Base-by-base conservation (phyloP, 768 basidiomycete genomes). In the Suillus bovinus region DNA sequence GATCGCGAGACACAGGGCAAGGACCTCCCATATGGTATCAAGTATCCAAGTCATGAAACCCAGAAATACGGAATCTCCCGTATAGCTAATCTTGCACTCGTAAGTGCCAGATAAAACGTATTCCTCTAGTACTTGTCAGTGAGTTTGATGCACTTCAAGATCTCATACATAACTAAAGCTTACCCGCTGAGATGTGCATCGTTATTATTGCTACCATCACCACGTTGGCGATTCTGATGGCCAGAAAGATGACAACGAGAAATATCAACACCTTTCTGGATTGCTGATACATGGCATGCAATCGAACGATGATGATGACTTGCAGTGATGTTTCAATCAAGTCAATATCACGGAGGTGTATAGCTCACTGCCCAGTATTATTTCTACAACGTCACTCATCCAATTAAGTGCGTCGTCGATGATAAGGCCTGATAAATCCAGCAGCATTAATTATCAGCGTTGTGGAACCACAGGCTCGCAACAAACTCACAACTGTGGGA, bases 141-240 rank as follows among this genome's bases (percentile, higher is more conserved):
- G n/a, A 44, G 20, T 10, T n/a, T 22, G n/a, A 44, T 44, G 10
- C 2, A n/a, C 20, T 5, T 10, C 2, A n/a, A 5, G 1, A 1
- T 22, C 22, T n/a, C 10, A 44, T 42, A 20, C 41, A n/a, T n/a
- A n/a, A n/a, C 5, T n/a, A 11, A 44, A 11, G 42, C 42, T 44
- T 13, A 44, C 42, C 42, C 10, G 0, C 10, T 11, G 42, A 22
- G 5, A 5, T 11, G 1, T 11, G 42, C 4, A 2, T n/a, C 4
- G 4, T 5, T 0, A 5, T 5, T 11, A 44, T 5, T 13, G n/a
- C n/a, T 4, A 0, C 0, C 11, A 22, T 44, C 10, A 22, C n/a
- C n/a, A 5, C n/a, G n/a, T n/a, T n/a, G n/a, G n/a, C n/a, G n/a
- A n/a, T n/a, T n/a, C n/a, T n/a, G n/a, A n/a, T n/a, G n/a, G n/a